Evolutionary conservation across 2,329 filamentous ascomycete species (phyloP), one percentile per base, ranked within the genome.

Genomic region (Pseudopithomyces chartarum): DNA sequence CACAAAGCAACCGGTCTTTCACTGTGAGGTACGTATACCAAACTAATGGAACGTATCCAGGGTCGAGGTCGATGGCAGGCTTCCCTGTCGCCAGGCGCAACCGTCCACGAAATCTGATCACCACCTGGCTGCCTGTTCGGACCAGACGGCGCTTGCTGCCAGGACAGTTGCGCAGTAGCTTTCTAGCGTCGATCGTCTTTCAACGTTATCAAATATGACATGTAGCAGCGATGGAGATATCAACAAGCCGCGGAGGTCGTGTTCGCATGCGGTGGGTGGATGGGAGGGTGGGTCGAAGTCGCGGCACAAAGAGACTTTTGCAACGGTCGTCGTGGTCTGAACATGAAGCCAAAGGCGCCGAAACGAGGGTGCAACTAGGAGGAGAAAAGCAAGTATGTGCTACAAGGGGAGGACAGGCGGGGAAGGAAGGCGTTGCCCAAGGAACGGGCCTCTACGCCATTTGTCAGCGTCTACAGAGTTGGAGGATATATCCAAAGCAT

Each of bases 41-140:
- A 58, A 6, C 46, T 43, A 57, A 61, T 61, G 58, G 56, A 19
- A 63, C 57, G 57, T 50, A 13, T 17, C 38, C 49, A 22, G 34
- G 7, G 19, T 20, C 17, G 15, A 19, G 2, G n/a, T 23, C 15
- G n/a, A 26, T 17, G 15, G 8, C 19, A 29, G 23, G 17, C 43
- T n/a, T 6, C 26, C 22, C 20, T 33, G 20, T 6, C 19, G 11
- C 44, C 44, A 33, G 44, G 12, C 19, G 32, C 19, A 23, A 33
- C 13, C 45, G 34, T 38, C 5, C 32, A 23, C 33, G 19, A 26
- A 19, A 8, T 11, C 22, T 29, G 3, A 26, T 39, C 33, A 29
- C 20, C 34, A 39, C 45, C 29, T 17, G 33, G 32, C 20, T 50
- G 34, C 47, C 47, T 26, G 34, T 34, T n/a, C 20, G 47, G 47